Evolutionary conservation across 257 asterid species (phyloP).

Genomic region (Jasminum sambac): DNA sequence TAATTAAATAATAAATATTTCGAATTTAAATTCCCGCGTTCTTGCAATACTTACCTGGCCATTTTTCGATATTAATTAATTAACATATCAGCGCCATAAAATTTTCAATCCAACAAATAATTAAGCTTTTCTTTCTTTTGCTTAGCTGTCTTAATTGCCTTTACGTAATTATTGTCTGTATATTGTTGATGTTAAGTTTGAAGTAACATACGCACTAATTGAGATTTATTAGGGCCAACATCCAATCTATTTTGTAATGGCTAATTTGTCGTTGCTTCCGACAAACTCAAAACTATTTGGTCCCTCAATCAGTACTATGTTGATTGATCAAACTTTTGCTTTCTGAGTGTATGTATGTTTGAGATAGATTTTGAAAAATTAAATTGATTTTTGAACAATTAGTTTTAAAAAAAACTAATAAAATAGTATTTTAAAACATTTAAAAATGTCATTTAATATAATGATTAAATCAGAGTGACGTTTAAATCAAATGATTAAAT

Average conservation of each 20-base stretch:
- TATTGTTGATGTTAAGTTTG: not conserved
- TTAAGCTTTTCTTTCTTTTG: not conserved
- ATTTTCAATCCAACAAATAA: not conserved
- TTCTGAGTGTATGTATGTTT: no score
- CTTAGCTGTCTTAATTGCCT: not conserved
- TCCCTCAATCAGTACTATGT: not conserved
- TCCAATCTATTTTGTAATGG: not conserved
- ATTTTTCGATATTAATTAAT: no score
- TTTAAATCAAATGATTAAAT: no score
- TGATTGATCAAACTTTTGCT: no score
- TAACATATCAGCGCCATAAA: no score
- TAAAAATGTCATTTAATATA: no score
- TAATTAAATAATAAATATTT: no score
- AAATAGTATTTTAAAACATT: no score
- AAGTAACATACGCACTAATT: not conserved
- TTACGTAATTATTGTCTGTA: not conserved
- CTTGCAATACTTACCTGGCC: not conserved
- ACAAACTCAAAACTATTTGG: not conserved
- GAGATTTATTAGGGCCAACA: not conserved
- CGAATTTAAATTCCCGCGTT: not conserved
- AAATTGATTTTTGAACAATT: no score
- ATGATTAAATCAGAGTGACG: no score
- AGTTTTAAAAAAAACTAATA: no score
- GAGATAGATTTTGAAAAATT: no score
- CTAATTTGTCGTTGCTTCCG: not conserved